Evolutionary conservation across 2,329 filamentous ascomycete species (phyloP).

Genomic region (Macrophomina pseudophaseolina): DNA sequence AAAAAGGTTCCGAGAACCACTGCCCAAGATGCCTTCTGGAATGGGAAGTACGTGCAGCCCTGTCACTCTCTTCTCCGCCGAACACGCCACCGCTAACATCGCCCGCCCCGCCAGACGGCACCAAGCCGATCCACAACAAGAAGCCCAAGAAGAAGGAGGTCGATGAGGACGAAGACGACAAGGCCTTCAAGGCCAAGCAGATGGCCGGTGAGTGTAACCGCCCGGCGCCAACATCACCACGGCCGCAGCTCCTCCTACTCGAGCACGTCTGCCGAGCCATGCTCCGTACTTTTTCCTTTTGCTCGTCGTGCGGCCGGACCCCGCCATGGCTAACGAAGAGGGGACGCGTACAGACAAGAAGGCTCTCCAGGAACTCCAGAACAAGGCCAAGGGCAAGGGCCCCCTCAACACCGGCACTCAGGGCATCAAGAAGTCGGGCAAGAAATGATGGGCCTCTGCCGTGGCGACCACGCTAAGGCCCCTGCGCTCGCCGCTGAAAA

Average conservation of each 20-base stretch:
- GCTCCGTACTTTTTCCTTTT: constrained; percentile 1
- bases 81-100: constrained; percentile 32
- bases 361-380: constrained; percentile 67
- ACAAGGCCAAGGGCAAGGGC: constrained; percentile 84
- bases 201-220: constrained; percentile 69
- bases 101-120: constrained; percentile 47
- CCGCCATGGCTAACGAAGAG: background rate
- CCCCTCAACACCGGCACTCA: constrained; percentile 82
- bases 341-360: constrained; percentile 59
- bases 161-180: constrained; percentile 86
- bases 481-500: background rate
- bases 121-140: constrained; percentile 70
- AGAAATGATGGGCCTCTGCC: constrained; percentile 68
- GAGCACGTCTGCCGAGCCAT: constrained; percentile 20
- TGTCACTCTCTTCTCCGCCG: background rate
- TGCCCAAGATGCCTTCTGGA: constrained; percentile 55
- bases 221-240: background rate
- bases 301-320: no score
- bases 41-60: constrained; percentile 49
- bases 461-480: constrained; percentile 5
- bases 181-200: constrained; percentile 83
- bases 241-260: background rate
- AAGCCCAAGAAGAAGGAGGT: constrained; percentile 80
- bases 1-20: constrained; percentile 16
- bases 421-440: constrained; percentile 97